A percentile compares a stretch with the other conserved stretches of the same genome.
Conservation (phyloP, 208 protist species). For the Naegleria lovaniensis region DNA sequence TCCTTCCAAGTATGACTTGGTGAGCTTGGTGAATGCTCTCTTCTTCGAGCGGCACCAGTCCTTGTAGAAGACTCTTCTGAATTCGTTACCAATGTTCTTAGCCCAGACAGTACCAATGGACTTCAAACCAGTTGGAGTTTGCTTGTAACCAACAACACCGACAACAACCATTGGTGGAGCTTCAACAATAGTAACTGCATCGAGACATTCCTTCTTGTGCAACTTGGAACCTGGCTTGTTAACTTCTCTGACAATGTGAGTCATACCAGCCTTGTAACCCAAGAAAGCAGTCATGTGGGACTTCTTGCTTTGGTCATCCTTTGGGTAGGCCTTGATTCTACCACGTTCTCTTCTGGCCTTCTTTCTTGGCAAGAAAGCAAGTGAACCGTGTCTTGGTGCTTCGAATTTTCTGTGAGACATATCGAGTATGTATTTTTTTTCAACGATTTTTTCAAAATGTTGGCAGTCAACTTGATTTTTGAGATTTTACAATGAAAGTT, state of each 20-base stretch:
- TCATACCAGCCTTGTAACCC: conserved; percentile 99
- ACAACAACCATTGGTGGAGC: conserved; percentile 94
- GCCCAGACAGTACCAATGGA: conserved; percentile 96
- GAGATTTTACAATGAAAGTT: background rate
- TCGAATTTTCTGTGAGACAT: conserved; percentile 47
- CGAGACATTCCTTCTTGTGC: conserved; percentile 97
- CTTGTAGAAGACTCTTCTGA: conserved; percentile 96
- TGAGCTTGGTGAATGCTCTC: conserved; percentile 92
- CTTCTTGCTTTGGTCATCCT: conserved; percentile 82
- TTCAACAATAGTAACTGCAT: conserved; percentile 97
- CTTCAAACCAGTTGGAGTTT: conserved; percentile 90
- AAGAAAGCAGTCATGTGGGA: conserved; percentile 95
- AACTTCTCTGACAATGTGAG: conserved; percentile 97
- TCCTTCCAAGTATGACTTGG: conserved; percentile 65
- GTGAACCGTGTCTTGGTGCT: conserved; percentile 92
- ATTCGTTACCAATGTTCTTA: conserved; percentile 84
- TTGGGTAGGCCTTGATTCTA: conserved; percentile 83
- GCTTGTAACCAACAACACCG: conserved; percentile 96
- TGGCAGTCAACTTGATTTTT: background rate
- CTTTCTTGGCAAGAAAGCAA: conserved; percentile 96
- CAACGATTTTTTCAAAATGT: background rate
- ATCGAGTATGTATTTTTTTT: background rate
- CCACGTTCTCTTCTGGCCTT: conserved; percentile 82
- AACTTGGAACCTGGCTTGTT: conserved; percentile 86
- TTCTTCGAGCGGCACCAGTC: conserved; percentile 96